Base-by-base conservation (phyloP, 2,329 filamentous ascomycete genomes). In the Penicillium griseofulvum region DNA sequence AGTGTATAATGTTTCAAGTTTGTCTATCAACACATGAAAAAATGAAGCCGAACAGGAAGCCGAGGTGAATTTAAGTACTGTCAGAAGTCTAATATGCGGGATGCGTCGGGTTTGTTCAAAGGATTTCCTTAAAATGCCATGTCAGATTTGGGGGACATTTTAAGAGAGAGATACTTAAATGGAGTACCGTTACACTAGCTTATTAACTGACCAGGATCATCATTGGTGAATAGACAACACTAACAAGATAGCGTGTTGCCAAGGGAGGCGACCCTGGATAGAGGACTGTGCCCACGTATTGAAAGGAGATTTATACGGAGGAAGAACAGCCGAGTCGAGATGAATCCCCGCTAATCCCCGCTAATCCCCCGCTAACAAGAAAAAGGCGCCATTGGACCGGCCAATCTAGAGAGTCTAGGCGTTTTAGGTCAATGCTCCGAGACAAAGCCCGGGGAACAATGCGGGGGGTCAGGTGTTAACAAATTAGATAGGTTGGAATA, bases 361-460 rank as follows among this genome's bases (percentile, higher is more conserved):
- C 28, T 45, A 33, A 39, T 39, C 14, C 36, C 22, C 19, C 45
- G 22, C 36, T 47, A 37, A 34, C n/a, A 14, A 22, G 34, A 11
- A 47, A 48, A 24, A 11, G 26, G 14, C 19, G 11, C 50, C 43
- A 49, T 42, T 7, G 29, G 38, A 12, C 19, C 37, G 26, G 24
- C 43, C 29, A 7, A 16, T 26, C 16, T 28, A 14, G 46, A 31
- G 5, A 26, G 43, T 44, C 39, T 45, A 51, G 39, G 33, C 28
- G 19, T 1, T 39, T 53, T 51, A 14, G 48, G 48, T 34, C n/a
- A 55, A 52, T 45, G 28, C 48, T 52, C 52, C 52, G 52, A 31
- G 44, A 31, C 50, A 46, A 53, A 41, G 47, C 17, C 51, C 37
- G 45, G 45, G 45, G 51, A 33, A 52, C 33, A 48, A 49, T 49